Conservation (phyloP, 2,329 filamentous ascomycete genomes). For the Bipolaris cookei region DNA sequence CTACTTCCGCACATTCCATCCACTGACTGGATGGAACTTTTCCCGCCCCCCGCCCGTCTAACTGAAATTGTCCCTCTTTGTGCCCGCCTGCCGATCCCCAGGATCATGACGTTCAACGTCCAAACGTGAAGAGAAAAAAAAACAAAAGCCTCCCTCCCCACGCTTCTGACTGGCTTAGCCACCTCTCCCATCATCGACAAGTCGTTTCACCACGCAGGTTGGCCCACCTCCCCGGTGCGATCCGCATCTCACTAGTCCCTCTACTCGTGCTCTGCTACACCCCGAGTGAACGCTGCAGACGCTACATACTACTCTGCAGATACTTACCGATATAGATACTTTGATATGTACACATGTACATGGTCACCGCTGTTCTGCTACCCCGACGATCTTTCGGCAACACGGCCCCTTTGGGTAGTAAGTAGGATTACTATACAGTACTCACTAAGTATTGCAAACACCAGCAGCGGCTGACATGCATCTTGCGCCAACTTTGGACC, state of each 20-base stretch:
- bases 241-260: conserved; percentile 15
- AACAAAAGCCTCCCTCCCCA: conserved; percentile 13
- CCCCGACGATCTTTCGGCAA: conserved; percentile 26
- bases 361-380: conserved; percentile 33
- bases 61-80: conserved; percentile 1
- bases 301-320: neutral
- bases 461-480: conserved; percentile 3
- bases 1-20: neutral
- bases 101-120: conserved; percentile 29
- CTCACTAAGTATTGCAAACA: neutral
- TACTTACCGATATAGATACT: too few relatives aligned
- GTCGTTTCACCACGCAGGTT: conserved; percentile 14
- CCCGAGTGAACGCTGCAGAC: neutral
- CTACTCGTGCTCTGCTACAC: conserved; percentile 4
- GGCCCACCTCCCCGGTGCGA: conserved; percentile 23
- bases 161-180: neutral
- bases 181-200: conserved; percentile 9
- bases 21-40: conserved; percentile 10
- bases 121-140: conserved; percentile 16
- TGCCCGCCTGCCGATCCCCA: conserved; percentile 28
- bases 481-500: conserved; percentile 1
- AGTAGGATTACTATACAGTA: neutral
- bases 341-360: neutral
- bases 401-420: conserved; percentile 8
- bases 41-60: conserved; percentile 10